These are phyloP conservation scores for Globisporangium acanthophoron DNA, from an alignment of 352 stramenopile species.

Conservation along the genomic window DNA sequence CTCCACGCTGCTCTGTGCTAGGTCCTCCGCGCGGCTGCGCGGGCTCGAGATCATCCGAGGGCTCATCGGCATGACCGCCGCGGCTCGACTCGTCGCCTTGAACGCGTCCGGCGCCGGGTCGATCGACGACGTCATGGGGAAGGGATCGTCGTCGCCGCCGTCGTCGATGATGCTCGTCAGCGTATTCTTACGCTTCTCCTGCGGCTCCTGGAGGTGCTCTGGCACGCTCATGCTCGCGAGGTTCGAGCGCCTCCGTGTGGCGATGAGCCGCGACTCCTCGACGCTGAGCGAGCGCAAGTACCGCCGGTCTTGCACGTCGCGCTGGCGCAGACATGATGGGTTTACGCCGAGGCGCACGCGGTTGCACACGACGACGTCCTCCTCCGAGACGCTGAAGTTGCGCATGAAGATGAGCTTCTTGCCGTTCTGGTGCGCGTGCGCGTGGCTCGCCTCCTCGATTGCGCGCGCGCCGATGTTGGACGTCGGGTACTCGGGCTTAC, in stretches of 20 bases:
- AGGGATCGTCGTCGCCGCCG: slow-evolving; percentile 5
- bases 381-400: slow-evolving; percentile 57
- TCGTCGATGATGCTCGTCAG: neutral
- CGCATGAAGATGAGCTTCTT: slow-evolving; percentile 56
- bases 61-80: slow-evolving; percentile 7
- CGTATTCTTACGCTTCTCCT: slow-evolving; percentile 19
- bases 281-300: slow-evolving; percentile 52
- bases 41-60: slow-evolving; percentile 12
- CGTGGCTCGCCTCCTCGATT: slow-evolving; percentile 38
- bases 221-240: slow-evolving; percentile 3
- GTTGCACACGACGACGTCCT: slow-evolving; percentile 71
- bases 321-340: slow-evolving; percentile 35
- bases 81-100: slow-evolving; percentile 1
- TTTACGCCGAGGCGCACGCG: slow-evolving; percentile 53
- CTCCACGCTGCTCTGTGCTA: slow-evolving; percentile 9
- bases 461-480: slow-evolving; percentile 44
- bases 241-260: slow-evolving; percentile 28
- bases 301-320: slow-evolving; percentile 27
- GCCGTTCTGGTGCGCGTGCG: slow-evolving; percentile 24
- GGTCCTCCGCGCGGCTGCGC: slow-evolving; percentile 4
- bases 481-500: slow-evolving; percentile 53
- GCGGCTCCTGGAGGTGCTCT: slow-evolving; percentile 5
- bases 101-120: slow-evolving; percentile 6
- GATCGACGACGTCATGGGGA: slow-evolving; percentile 7
- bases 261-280: slow-evolving; percentile 34